Base-by-base conservation (phyloP, 164 flowering plant genomes). In the Sedum album region DNA sequence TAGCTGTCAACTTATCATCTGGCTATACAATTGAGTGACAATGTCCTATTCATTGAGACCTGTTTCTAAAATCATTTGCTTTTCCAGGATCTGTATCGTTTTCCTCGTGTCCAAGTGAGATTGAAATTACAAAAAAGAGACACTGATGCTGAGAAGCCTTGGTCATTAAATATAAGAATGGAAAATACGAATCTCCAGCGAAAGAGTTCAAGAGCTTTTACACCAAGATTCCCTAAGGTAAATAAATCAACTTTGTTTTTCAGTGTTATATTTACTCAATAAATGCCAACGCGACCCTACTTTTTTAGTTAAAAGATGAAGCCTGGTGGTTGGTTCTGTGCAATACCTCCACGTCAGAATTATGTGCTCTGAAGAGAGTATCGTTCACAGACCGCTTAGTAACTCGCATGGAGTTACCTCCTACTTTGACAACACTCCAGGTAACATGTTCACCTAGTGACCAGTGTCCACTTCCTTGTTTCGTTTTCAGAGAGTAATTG, bases 271-370 rank as follows among this genome's bases (percentile, higher is more conserved):
- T 18, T 33, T 65, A 21, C 2, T 38, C 44, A 11, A 38, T 6
- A 35, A 6, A 30, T 69, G 35, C 33, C 64, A 35, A 49, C 51
- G 44, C 66, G 51, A 23, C 35, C 68, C 60, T 1, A 35, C 33
- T 46, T 17, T 68, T 65, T 61, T 26, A 60, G 97, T 74, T 88
- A 33, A 93, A 93, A 87, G 88, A 88, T 46, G 98, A 93, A 81
- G 97, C 93, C 46, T 94, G 97, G 97, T 91, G 98, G 98, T 73
- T 94, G 80, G 79, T 91, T 66, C 88, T 94, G 63, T 91, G 93
- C 38, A 89, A 91, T 71, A 77, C 82, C 39, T 68, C 77, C 13
- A 84, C 91, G 44, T 86, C 90, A 39, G 95, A 94, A 73, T 73
- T 94, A 25, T 82, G 80, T 83, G 85, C 90, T 64, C 62, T 91